Evolutionary conservation across 108 stramenopile genomes (phyloP), one percentile per base, ranked within the genome.

Genomic region (Discostella pseudostelligera): DNA sequence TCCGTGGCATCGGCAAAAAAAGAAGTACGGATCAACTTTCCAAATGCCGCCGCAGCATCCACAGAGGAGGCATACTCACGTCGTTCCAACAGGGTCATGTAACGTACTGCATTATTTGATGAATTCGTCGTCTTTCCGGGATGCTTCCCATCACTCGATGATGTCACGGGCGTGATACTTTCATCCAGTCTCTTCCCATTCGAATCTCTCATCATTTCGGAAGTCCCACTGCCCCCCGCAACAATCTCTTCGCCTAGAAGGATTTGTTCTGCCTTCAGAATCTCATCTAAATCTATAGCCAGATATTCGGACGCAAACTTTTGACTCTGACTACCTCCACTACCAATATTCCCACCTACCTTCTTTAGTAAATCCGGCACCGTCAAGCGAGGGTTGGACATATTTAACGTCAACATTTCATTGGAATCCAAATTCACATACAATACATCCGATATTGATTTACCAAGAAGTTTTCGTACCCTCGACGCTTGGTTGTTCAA

Each of bases 401-500:
- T 89, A 16, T 86, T 83, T 20, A 87, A 51, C 14, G 86, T 90
- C 64, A 83, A 82, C 61, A 91, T 63, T 32, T 82, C 80, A 49
- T 81, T 84, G 4, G 49, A 68, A 74, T 94, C 93, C 45, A 94
- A 43, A 64, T 94, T 77, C 20, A 94, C 81, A 26, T 86, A 81
- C 11, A 94, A 50, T n/a, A 91, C 82, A 71, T 94, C 89, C 16
- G 87, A 76, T 19, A 94, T 48, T 7, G 32, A 32, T 32, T 32
- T 32, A 8, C 83, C 88, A 11, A 80, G 72, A 12, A 85, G 40
- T 56, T 54, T 58, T 4, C 78, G 53, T 4, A 81, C 57, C 14
- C 79, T 66, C 44, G 74, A 39, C 17, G 71, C 62, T 37, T 79
- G 65, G 5, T 80, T 50, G 3, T 66, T 20, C 22, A 76, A 45